Evolutionary conservation across 2,329 filamentous ascomycete genomes (phyloP).

Genomic region (Colletotrichum nymphaeae): DNA sequence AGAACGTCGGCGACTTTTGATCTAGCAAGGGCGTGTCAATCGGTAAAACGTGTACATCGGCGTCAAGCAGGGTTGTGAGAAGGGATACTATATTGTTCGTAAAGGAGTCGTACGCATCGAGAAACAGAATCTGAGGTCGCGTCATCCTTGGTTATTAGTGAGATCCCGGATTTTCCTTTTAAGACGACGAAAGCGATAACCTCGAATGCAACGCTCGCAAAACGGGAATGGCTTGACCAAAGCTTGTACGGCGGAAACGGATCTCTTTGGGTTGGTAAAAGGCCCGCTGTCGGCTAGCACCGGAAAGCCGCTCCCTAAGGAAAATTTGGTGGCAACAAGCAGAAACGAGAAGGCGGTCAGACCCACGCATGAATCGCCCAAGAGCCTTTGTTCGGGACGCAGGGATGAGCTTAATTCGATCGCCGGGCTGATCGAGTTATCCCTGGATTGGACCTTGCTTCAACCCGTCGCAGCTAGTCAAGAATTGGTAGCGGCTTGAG

Average conservation of each 20-base stretch:
- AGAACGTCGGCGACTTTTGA: conserved; percentile 54
- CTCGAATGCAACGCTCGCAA: conserved; percentile 18
- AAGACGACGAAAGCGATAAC: background rate
- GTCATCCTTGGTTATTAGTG: conserved; percentile 39
- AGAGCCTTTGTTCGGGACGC: conserved; percentile 22
- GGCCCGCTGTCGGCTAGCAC: conserved; percentile 29
- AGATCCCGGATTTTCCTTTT: background rate
- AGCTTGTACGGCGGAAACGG: conserved; percentile 17
- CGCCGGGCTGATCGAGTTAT: conserved; percentile 8
- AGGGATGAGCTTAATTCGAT: conserved; percentile 31
- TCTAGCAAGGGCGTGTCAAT: conserved; percentile 72
- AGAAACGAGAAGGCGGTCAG: conserved; percentile 32
- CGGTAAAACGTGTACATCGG: conserved; percentile 76
- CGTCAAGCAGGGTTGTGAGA: conserved; percentile 75
- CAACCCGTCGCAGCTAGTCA: background rate
- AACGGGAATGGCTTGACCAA: conserved; percentile 7
- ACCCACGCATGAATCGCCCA: conserved; percentile 22
- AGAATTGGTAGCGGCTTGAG: background rate
- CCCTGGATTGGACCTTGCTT: background rate
- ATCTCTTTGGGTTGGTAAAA: conserved; percentile 6
- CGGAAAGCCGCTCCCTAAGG: conserved; percentile 19
- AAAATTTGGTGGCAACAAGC: conserved; percentile 30
- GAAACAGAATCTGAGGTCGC: conserved; percentile 76
- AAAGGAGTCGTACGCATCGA: conserved; percentile 98
- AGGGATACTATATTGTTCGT: conserved; percentile 93